phyloP scores from a whole-genome alignment of 768 basidiomycete species.

The Strobilomyces echinocephalus region DNA sequence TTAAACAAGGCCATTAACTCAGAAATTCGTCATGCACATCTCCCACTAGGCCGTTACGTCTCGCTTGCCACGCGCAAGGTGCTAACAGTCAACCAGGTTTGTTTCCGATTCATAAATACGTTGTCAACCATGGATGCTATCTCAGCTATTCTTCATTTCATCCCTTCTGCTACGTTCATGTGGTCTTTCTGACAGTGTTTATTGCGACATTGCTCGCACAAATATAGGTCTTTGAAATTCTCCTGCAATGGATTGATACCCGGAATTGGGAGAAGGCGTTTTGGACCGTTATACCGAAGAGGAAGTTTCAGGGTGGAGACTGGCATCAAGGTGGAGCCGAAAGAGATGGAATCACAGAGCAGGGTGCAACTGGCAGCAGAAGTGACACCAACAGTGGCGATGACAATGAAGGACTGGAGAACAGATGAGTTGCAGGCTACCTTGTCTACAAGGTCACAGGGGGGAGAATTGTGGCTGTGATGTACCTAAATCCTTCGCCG shows the following conservation, averaged over 20 bases:
- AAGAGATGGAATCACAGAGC: not conserved
- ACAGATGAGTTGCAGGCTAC: not conserved
- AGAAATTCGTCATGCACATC: constrained; percentile 76
- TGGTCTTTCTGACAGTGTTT: constrained; percentile 1
- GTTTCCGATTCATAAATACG: constrained; percentile 6
- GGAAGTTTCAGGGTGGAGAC: constrained; percentile 64
- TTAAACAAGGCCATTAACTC: constrained; percentile 75
- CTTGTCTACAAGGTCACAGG: too few relatives aligned
- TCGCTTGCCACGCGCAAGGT: constrained; percentile 88
- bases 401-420: not conserved
- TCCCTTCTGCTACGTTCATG: not conserved
- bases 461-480: too few relatives aligned
- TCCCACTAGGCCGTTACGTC: constrained; percentile 93
- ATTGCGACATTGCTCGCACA: not conserved
- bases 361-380: not conserved
- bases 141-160: not conserved
- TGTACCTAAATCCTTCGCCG: too few relatives aligned
- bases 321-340: constrained; percentile 15
- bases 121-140: not conserved
- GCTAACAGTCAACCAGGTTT: constrained; percentile 89
- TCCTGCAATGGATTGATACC: constrained; percentile 84
- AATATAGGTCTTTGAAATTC: constrained; percentile 74
- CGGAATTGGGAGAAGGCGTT: constrained; percentile 85
- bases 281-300: constrained; percentile 82
- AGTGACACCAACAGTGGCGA: not conserved